These are phyloP conservation scores for Trichoderma semiorbis DNA, from an alignment of 2,329 filamentous ascomycete species.

Conservation along the genomic window DNA sequence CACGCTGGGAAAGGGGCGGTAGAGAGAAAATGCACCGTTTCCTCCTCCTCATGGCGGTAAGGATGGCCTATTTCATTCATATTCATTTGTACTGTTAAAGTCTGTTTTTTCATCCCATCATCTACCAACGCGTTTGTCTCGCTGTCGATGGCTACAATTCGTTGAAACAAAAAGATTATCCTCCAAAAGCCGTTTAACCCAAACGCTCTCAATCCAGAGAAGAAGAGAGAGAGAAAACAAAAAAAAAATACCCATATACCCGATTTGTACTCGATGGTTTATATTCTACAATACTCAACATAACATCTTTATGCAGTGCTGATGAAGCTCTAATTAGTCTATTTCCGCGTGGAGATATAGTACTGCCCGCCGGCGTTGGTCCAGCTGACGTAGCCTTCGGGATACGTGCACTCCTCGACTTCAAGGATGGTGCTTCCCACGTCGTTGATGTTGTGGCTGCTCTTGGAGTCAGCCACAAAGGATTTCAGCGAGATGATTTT, in stretches of 20 bases:
- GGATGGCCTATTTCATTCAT: conserved; percentile 13
- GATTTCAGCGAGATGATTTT: conserved; percentile 89
- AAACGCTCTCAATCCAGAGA: background rate
- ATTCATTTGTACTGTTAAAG: background rate
- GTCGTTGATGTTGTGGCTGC: conserved; percentile 71
- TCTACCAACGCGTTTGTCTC: conserved; percentile 3
- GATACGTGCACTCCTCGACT: conserved; percentile 61
- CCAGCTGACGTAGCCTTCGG: conserved; percentile 84
- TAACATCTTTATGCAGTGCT: conserved; percentile 25
- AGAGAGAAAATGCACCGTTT: background rate
- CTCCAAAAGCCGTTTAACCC: conserved; percentile 3
- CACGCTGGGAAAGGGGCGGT: conserved; percentile 31
- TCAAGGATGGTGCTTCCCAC: conserved; percentile 78
- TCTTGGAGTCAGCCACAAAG: conserved; percentile 79
- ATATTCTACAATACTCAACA: conserved; percentile 20
- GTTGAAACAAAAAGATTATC: conserved; percentile 6
- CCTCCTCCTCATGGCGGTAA: background rate
- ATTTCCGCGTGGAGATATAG: conserved; percentile 81
- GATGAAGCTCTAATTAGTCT: conserved; percentile 31
- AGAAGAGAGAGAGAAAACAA: background rate
- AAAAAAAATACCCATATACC: conserved; percentile 8
- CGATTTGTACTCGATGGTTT: conserved; percentile 7
- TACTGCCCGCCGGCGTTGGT: conserved; percentile 79
- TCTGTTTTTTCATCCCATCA: background rate
- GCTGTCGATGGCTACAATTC: conserved; percentile 4